These are phyloP conservation scores for Metarhizium guizhouense DNA, from an alignment of 2,329 filamentous ascomycete species.

Conservation along the genomic window DNA sequence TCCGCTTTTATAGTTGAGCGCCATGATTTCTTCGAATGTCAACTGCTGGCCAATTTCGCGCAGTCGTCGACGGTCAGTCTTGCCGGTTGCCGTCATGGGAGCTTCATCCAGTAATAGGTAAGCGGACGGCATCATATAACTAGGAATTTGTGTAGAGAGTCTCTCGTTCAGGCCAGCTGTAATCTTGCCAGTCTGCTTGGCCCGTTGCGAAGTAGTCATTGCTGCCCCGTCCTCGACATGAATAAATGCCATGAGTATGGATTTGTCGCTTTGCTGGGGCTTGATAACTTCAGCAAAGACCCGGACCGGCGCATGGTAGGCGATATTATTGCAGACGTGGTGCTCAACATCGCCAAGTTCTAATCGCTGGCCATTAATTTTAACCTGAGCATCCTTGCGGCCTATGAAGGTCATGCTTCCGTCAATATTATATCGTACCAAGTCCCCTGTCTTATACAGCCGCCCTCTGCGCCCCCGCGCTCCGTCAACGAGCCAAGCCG, in stretches of 20 bases:
- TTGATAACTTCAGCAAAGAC: constrained; percentile 1
- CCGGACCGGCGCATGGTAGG: neutral
- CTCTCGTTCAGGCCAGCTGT: neutral
- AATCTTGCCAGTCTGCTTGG: neutral
- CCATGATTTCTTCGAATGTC: neutral
- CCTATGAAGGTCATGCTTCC: constrained; percentile 32
- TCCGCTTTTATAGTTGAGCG: neutral
- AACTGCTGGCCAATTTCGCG: constrained; percentile 1
- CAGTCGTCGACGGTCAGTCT: constrained; percentile 9
- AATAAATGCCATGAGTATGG: constrained; percentile 1
- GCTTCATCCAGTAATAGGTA: constrained; percentile 9
- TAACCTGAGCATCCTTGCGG: constrained; percentile 45
- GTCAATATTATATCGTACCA: constrained; percentile 28
- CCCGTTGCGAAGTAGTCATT: no score
- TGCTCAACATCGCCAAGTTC: constrained; percentile 27
- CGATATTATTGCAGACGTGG: neutral
- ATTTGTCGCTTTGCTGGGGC: neutral
- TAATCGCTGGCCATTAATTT: constrained; percentile 43
- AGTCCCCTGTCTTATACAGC: constrained; percentile 38
- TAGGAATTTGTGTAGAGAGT: constrained; percentile 9
- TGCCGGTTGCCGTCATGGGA: constrained; percentile 8
- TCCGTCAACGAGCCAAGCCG: constrained; percentile 16
- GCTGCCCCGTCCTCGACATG: neutral
- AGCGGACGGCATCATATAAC: constrained; percentile 12
- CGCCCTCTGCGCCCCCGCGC: constrained; percentile 9